Evolutionary conservation across 345 rosid genomes (phyloP).

Genomic region (Salix suchowensis): DNA sequence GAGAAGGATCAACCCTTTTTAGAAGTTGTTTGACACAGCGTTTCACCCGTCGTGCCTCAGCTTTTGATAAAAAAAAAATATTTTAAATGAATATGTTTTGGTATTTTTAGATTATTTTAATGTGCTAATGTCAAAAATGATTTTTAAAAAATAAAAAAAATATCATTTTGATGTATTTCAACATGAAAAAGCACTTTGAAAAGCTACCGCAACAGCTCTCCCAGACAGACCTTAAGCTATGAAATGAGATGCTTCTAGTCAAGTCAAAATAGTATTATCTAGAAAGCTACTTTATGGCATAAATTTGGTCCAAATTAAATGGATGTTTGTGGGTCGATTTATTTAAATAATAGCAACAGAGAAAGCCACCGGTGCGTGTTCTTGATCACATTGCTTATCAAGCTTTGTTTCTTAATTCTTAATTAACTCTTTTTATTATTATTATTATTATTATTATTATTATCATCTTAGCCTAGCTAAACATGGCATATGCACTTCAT

Average conservation of each 20-base stretch:
- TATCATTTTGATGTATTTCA: too few species aligned
- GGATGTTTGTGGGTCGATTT: not conserved
- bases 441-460: too few species aligned
- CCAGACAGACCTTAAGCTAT: not conserved
- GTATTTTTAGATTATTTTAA: too few species aligned
- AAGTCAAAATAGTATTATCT: not conserved
- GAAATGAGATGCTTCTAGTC: not conserved
- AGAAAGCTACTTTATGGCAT: not conserved
- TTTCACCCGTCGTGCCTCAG: too few species aligned
- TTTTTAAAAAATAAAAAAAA: too few species aligned
- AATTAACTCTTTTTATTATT: not conserved
- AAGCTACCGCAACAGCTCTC: too few species aligned
- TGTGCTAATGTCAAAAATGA: too few species aligned
- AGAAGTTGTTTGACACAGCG: too few species aligned
- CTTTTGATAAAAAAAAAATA: too few species aligned
- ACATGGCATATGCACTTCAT: not conserved
- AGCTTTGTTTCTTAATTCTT: not conserved
- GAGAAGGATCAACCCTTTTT: not conserved
- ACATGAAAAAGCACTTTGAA: too few species aligned
- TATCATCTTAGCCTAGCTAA: not conserved
- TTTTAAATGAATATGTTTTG: too few species aligned
- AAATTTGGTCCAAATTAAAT: slow-evolving; percentile 3
- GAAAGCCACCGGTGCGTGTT: not conserved
- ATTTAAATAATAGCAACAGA: not conserved
- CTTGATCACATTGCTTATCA: not conserved